A percentile compares a stretch with the other conserved stretches of the same genome.
Evolutionary conservation across 2,329 filamentous ascomycete species (phyloP).

Genomic region (Diplodia seriata): DNA sequence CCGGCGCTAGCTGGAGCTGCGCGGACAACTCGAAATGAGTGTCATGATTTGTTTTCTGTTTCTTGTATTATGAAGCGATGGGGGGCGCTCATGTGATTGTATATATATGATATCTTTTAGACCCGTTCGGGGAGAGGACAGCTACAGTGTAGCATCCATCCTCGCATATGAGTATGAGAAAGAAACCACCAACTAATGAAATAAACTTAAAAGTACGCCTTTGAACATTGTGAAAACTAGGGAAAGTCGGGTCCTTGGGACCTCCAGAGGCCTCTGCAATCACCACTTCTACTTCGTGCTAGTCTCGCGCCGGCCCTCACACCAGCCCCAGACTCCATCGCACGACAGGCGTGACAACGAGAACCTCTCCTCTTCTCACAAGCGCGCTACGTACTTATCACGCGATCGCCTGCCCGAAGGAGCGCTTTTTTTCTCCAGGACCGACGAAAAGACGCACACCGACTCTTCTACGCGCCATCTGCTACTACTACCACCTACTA

Average conservation of each 20-base stretch:
- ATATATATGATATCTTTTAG: constrained; percentile 7
- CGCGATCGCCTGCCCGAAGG: neutral
- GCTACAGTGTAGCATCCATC: neutral
- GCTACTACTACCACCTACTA: too few species aligned
- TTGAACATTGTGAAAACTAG: too few species aligned
- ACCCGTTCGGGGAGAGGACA: neutral
- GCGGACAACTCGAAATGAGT: constrained; percentile 27
- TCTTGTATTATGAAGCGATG: neutral
- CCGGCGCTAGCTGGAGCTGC: constrained; percentile 29
- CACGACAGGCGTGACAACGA: neutral
- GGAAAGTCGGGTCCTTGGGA: neutral
- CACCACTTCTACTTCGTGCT: neutral
- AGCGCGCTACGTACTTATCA: too few species aligned
- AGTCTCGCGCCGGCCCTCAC: neutral
- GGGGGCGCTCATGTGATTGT: neutral
- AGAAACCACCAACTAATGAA: constrained; percentile 15
- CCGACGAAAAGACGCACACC: too few species aligned
- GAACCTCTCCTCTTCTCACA: neutral
- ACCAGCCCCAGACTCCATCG: neutral
- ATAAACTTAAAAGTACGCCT: neutral
- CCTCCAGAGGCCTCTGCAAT: neutral
- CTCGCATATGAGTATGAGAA: neutral
- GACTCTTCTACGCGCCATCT: too few species aligned
- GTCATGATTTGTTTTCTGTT: neutral
- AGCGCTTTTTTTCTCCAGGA: neutral